phyloP scores from a whole-genome alignment of 1,139 yeast species.

The Magnusiomyces clavatus region DNA sequence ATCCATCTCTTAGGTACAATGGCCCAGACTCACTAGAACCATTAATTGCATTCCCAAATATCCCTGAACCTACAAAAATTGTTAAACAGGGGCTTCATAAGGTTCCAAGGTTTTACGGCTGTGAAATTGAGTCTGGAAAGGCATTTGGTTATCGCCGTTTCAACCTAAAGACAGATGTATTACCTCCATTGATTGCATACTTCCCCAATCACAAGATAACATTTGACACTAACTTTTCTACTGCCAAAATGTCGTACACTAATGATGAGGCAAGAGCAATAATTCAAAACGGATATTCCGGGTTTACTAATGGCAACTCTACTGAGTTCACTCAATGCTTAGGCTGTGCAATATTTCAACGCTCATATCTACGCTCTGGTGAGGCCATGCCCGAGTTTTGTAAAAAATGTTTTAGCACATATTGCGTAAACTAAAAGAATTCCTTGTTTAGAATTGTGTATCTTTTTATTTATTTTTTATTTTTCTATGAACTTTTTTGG shows the following conservation, averaged over 20 bases:
- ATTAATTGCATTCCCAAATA: conserved; percentile 64
- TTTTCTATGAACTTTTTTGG: too few relatives aligned
- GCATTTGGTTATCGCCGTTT: conserved; percentile 9
- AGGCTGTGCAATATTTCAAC: conserved; percentile 81
- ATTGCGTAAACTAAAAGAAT: conserved; percentile 50
- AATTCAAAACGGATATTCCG: conserved; percentile 75
- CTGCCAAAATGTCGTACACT: conserved; percentile 58
- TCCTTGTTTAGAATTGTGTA: too few relatives aligned
- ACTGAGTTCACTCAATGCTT: conserved; percentile 79
- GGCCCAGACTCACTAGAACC: conserved; percentile 37
- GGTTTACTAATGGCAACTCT: conserved; percentile 61
- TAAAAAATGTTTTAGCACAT: conserved; percentile 56
- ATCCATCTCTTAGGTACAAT: conserved; percentile 44
- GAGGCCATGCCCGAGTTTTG: conserved; percentile 63
- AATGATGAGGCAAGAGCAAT: conserved; percentile 51
- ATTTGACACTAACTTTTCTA: conserved; percentile 60
- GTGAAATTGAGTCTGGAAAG: conserved; percentile 16
- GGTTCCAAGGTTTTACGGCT: conserved; percentile 20
- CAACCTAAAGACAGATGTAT: conserved; percentile 5
- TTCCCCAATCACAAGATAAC: conserved; percentile 72
- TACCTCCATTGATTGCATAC: conserved; percentile 72
- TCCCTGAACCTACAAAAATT: conserved; percentile 69
- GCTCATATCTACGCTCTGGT: conserved; percentile 70
- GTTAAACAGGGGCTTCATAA: conserved; percentile 40
- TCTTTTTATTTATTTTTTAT: too few relatives aligned